A percentile compares a stretch with the other conserved stretches of the same genome.
Conservation (phyloP, 1,284 basidiomycete genomes). For the Ganoderma lucidum region DNA sequence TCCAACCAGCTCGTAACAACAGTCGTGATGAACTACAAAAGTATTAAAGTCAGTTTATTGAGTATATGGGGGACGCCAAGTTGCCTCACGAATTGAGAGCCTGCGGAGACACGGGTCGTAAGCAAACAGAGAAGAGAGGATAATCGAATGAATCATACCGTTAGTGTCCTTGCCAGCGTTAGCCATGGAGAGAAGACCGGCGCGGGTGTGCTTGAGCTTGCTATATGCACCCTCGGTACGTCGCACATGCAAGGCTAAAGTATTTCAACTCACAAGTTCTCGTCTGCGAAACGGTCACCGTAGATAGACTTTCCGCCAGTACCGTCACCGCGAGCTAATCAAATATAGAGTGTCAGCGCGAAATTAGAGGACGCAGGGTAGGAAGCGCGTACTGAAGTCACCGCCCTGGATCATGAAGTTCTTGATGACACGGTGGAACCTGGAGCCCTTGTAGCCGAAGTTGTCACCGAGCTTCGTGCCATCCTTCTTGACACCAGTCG, state of each 20-base stretch:
- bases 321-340: constrained; percentile 60
- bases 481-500: constrained; percentile 81
- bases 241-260: neutral
- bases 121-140: constrained; percentile 22
- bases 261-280: constrained; percentile 78
- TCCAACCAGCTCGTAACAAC: constrained; percentile 82
- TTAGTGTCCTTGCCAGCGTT: constrained; percentile 91
- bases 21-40: constrained; percentile 81
- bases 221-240: constrained; percentile 44
- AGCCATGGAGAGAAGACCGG: constrained; percentile 92
- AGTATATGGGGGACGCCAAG: neutral
- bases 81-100: constrained; percentile 82
- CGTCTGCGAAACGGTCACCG: constrained; percentile 66
- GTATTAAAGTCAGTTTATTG: neutral
- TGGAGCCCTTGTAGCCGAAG: constrained; percentile 74
- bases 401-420: constrained; percentile 79
- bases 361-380: neutral
- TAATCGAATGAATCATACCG: constrained; percentile 50
- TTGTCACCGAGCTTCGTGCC: constrained; percentile 77
- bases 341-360: neutral
- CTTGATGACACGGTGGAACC: constrained; percentile 78
- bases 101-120: constrained; percentile 45
- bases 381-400: constrained; percentile 63
- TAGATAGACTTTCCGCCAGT: constrained; percentile 72
- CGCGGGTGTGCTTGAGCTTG: constrained; percentile 89